These are phyloP conservation scores for Paramecium pentaurelia DNA, from an alignment of 73 alveolate species.

Conservation along the genomic window DNA sequence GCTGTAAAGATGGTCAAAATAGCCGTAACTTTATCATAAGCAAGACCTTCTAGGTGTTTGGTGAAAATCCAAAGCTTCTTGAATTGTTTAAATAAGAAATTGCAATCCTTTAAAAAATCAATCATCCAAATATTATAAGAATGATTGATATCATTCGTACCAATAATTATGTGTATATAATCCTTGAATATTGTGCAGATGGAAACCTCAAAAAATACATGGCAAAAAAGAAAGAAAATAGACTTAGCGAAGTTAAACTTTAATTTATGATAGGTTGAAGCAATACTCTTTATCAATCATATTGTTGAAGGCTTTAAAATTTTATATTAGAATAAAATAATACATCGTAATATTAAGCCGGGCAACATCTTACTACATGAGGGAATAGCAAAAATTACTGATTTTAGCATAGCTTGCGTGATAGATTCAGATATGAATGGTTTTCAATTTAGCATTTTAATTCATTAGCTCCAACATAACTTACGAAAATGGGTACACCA, in stretches of 20 bases:
- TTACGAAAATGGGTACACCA: slow-evolving; percentile 73
- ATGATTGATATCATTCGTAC: slow-evolving; percentile 50
- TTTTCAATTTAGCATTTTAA: not conserved
- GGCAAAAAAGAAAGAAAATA: slow-evolving; percentile 32
- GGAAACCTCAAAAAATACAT: slow-evolving; percentile 50
- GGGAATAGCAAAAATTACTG: slow-evolving; percentile 53
- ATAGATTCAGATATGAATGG: slow-evolving; percentile 44
- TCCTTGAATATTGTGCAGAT: slow-evolving; percentile 54
- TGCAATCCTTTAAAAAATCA: slow-evolving; percentile 50
- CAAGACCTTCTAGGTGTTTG: not conserved
- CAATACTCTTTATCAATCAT: slow-evolving; percentile 44
- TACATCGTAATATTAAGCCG: slow-evolving; percentile 57
- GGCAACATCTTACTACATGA: slow-evolving; percentile 38
- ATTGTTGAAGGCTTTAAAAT: slow-evolving; percentile 56
- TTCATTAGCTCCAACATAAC: not conserved
- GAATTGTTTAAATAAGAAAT: slow-evolving; percentile 53
- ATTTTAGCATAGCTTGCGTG: slow-evolving; percentile 57
- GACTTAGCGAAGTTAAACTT: slow-evolving; percentile 36
- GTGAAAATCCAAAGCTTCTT: slow-evolving; percentile 53
- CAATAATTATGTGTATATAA: slow-evolving; percentile 34
- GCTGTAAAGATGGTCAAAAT: slow-evolving; percentile 48
- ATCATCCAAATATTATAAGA: slow-evolving; percentile 46
- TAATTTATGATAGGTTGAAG: not conserved
- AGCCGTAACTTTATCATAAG: not conserved
- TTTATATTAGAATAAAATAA: slow-evolving; percentile 38